Conservation (phyloP, 2,329 filamentous ascomycete genomes). For the Fusarium cyanostomum region DNA sequence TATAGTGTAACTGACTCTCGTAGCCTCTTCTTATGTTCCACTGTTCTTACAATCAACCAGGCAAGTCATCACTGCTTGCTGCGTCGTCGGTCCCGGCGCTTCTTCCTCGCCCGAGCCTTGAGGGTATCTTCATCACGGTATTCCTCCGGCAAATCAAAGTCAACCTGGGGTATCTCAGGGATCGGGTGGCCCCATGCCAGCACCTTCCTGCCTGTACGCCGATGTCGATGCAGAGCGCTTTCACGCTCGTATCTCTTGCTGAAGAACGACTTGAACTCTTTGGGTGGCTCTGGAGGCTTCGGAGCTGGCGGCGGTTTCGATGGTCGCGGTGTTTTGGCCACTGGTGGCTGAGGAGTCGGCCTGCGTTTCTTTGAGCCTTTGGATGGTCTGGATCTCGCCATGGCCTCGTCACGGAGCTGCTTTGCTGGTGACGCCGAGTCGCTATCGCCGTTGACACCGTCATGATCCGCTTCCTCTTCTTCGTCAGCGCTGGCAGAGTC, state of each 20-base stretch:
- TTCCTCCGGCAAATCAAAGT: constrained; percentile 80
- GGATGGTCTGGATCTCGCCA: constrained; percentile 59
- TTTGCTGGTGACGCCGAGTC: constrained; percentile 61
- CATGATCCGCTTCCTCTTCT: constrained; percentile 44
- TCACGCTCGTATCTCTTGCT: constrained; percentile 81
- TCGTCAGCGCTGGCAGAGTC: constrained; percentile 40
- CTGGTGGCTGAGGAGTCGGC: constrained; percentile 36
- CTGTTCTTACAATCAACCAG: constrained; percentile 36
- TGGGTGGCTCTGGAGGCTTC: constrained; percentile 53
- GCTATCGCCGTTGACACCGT: constrained; percentile 67
- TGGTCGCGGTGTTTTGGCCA: constrained; percentile 27
- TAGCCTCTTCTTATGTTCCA: constrained; percentile 17
- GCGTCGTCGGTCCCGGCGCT: constrained; percentile 67
- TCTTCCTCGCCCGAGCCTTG: constrained; percentile 68
- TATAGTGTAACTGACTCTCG: constrained; percentile 24
- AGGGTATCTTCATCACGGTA: constrained; percentile 65
- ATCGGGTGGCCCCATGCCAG: constrained; percentile 85
- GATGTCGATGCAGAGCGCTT: constrained; percentile 76
- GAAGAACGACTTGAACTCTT: constrained; percentile 89
- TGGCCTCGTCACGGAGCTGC: constrained; percentile 79
- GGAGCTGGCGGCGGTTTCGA: constrained; percentile 40
- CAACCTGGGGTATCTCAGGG: constrained; percentile 74
- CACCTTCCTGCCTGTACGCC: constrained; percentile 74
- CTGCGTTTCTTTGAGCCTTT: constrained; percentile 48
- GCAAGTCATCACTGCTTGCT: constrained; percentile 50